Conservation (phyloP, 768 basidiomycete genomes). For the Dacryopinax primogenitus region DNA sequence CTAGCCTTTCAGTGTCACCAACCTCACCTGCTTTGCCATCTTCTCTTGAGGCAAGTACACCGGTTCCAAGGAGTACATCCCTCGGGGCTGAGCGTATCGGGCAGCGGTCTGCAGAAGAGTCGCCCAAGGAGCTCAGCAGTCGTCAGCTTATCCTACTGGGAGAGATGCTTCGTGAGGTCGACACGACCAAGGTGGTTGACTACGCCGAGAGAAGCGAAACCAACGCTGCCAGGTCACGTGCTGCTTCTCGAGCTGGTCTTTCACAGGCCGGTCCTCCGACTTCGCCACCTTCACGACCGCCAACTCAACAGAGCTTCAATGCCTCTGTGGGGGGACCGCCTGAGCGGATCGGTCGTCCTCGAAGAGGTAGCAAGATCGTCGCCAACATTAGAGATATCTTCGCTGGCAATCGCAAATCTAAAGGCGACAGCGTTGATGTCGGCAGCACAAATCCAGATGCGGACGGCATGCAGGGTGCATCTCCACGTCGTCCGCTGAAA, state of each 20-base stretch:
- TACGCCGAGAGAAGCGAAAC: not conserved
- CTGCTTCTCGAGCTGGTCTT: not conserved
- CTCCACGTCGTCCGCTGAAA: not conserved
- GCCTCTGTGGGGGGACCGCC: not conserved
- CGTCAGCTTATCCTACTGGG: not conserved
- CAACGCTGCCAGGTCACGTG: not conserved
- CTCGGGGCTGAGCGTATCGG: not conserved
- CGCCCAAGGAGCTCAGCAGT: constrained; percentile 4
- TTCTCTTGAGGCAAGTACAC: not conserved
- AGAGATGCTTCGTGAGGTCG: not conserved
- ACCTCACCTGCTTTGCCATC: not conserved
- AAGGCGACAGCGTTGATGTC: not conserved
- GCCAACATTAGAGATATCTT: constrained; percentile 1
- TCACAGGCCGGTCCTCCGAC: not conserved
- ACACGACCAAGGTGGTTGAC: not conserved
- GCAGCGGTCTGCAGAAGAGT: not conserved
- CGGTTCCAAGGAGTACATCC: not conserved
- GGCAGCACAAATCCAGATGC: not conserved
- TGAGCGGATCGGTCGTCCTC: not conserved
- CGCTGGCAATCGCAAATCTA: not conserved
- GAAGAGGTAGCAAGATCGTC: not conserved
- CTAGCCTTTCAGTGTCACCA: not conserved
- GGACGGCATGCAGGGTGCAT: not conserved
- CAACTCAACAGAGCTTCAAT: constrained; percentile 6
- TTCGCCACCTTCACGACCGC: not conserved